Conservation (phyloP, 371 early-diverging fungal genomes). For the Homolaphlyctis polyrhiza region DNA sequence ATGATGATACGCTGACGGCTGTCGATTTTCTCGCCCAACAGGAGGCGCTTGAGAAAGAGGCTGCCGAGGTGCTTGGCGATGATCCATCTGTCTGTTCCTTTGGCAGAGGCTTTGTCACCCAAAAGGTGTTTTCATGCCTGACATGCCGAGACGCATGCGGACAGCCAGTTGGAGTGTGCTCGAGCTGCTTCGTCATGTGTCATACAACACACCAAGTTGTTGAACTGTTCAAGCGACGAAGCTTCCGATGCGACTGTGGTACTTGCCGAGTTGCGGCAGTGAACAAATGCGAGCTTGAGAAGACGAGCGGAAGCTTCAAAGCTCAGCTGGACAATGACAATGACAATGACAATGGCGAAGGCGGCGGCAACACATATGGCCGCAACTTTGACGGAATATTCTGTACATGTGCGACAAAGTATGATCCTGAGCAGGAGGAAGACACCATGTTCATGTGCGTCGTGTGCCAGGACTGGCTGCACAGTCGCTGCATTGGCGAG, state of each 20-base stretch:
- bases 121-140: constrained; percentile 78
- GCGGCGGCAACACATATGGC: constrained; percentile 58
- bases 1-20: constrained; percentile 43
- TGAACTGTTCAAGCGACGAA: constrained; percentile 77
- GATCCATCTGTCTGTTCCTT: background rate
- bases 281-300: background rate
- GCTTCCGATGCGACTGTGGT: constrained; percentile 87
- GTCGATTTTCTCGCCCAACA: constrained; percentile 53
- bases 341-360: constrained; percentile 30
- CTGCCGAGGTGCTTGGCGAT: constrained; percentile 50
- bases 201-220: constrained; percentile 76
- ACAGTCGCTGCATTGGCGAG: constrained; percentile 73
- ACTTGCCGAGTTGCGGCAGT: constrained; percentile 26
- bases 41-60: constrained; percentile 48
- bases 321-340: constrained; percentile 6
- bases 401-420: constrained; percentile 73
- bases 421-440: constrained; percentile 68
- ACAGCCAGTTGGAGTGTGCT: constrained; percentile 22
- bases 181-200: constrained; percentile 33
- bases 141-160: constrained; percentile 51
- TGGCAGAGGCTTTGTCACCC: constrained; percentile 66
- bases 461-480: constrained; percentile 80
- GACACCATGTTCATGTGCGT: constrained; percentile 80
- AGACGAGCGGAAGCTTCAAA: background rate
- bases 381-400: constrained; percentile 76